Percentiles rank a stretch among this genome's conserved stretches.
Evolutionary conservation across 2,329 filamentous ascomycete species (phyloP).

Genomic region (Acrocalymma vagum): DNA sequence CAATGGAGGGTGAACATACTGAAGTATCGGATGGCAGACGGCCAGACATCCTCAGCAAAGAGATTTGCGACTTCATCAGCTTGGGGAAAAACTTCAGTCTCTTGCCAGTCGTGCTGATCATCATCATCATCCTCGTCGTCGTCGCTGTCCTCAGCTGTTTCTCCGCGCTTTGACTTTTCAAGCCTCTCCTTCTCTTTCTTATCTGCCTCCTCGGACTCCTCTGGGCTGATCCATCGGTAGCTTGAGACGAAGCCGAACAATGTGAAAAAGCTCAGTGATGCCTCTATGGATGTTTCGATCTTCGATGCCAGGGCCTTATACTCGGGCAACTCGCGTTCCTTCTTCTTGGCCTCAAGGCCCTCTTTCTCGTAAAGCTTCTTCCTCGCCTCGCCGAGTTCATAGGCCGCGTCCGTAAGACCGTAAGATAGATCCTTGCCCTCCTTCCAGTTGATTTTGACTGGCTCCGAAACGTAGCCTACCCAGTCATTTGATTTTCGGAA

Average conservation of each 20-base stretch:
- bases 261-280: conserved; percentile 81
- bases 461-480: conserved; percentile 84
- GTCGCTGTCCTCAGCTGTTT: conserved; percentile 47
- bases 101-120: conserved; percentile 70
- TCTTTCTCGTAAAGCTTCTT: conserved; percentile 41
- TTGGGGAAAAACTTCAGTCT: conserved; percentile 85
- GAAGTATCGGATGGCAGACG: conserved; percentile 88
- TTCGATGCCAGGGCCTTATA: conserved; percentile 64
- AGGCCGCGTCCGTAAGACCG: conserved; percentile 78
- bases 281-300: conserved; percentile 67
- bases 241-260: conserved; percentile 80
- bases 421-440: conserved; percentile 81
- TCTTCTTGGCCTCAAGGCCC: conserved; percentile 55
- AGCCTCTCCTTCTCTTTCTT: conserved; percentile 69
- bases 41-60: conserved; percentile 88
- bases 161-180: conserved; percentile 50
- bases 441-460: conserved; percentile 83
- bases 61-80: conserved; percentile 84
- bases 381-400: conserved; percentile 73
- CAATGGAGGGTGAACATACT: conserved; percentile 65
- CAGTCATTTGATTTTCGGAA: conserved; percentile 76
- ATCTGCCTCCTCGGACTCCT: conserved; percentile 72
- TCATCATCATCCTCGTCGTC: conserved; percentile 63
- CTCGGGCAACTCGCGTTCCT: conserved; percentile 63
- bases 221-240: conserved; percentile 73